phyloP scores from a whole-genome alignment of 73 alveolate genomes.

The Tetrahymena malaccensis region DNA sequence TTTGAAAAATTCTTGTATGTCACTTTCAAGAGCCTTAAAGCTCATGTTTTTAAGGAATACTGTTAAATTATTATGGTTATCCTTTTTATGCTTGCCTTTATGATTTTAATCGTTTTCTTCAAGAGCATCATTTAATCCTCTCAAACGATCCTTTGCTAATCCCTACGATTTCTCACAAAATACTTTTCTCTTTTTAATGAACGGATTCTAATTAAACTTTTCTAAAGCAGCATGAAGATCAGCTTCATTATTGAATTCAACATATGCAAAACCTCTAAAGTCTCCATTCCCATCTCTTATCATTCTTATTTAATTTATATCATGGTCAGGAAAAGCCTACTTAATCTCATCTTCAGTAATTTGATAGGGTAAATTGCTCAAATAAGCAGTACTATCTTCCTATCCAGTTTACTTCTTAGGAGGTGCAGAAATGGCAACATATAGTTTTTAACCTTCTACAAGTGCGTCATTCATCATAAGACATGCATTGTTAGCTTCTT shows the following conservation, averaged over 20 bases:
- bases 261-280: constrained; percentile 35
- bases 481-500: constrained; percentile 25
- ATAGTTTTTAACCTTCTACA: constrained; percentile 7
- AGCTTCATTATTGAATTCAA: constrained; percentile 10
- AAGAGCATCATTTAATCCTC: neutral
- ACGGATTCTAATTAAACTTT: neutral
- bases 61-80: neutral
- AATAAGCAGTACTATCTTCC: constrained; percentile 24
- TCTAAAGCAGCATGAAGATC: neutral
- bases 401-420: constrained; percentile 16
- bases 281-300: constrained; percentile 24
- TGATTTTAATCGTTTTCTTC: neutral
- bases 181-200: constrained; percentile 14
- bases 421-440: constrained; percentile 30
- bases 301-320: constrained; percentile 11
- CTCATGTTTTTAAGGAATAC: constrained; percentile 17
- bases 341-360: neutral
- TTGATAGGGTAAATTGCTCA: constrained; percentile 5
- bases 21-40: constrained; percentile 23
- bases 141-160: constrained; percentile 6
- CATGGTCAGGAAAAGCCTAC: neutral
- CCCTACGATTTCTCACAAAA: constrained; percentile 2
- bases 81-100: neutral
- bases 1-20: constrained; percentile 10
- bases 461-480: neutral